Percentiles rank a stretch among this genome's conserved stretches.
Conservation (phyloP, 352 stramenopile genomes). For the Globisporangium ultimum region DNA sequence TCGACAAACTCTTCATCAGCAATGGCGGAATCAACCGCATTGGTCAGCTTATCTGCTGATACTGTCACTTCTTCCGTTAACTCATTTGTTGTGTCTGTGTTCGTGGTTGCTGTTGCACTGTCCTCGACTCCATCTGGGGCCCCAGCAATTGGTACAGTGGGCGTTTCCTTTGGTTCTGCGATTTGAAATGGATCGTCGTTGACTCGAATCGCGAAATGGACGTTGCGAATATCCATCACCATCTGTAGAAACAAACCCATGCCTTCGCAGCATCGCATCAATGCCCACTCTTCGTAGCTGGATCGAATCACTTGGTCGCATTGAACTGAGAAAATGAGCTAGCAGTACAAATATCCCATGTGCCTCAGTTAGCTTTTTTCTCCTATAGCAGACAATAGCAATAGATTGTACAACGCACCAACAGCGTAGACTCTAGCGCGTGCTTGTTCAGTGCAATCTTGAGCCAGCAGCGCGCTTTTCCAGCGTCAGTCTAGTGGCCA, state of each 20-base stretch:
- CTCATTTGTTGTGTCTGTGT: constrained; percentile 15
- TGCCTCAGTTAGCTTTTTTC: neutral
- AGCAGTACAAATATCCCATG: neutral
- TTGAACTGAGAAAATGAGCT: constrained; percentile 76
- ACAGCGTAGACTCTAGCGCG: constrained; percentile 73
- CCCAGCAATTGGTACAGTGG: constrained; percentile 7
- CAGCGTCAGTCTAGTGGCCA: constrained; percentile 40
- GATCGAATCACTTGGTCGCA: constrained; percentile 71
- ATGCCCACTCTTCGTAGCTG: constrained; percentile 81
- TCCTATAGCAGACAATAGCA: neutral
- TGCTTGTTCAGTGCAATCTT: constrained; percentile 80
- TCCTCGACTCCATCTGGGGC: neutral
- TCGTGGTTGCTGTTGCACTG: neutral
- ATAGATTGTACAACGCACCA: constrained; percentile 28
- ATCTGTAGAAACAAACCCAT: constrained; percentile 74
- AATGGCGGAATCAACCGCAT: neutral
- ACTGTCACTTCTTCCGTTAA: constrained; percentile 10
- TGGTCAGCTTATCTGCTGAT: neutral
- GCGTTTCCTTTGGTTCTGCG: constrained; percentile 11
- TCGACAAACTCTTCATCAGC: constrained; percentile 40
- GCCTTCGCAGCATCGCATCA: constrained; percentile 71
- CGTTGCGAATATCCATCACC: constrained; percentile 61
- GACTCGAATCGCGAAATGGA: constrained; percentile 71
- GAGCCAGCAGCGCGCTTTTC: constrained; percentile 71
- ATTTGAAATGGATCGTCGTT: constrained; percentile 49